phyloP scores from a whole-genome alignment of 805 yeast genomes.

The Saccharomyces jurei region DNA sequence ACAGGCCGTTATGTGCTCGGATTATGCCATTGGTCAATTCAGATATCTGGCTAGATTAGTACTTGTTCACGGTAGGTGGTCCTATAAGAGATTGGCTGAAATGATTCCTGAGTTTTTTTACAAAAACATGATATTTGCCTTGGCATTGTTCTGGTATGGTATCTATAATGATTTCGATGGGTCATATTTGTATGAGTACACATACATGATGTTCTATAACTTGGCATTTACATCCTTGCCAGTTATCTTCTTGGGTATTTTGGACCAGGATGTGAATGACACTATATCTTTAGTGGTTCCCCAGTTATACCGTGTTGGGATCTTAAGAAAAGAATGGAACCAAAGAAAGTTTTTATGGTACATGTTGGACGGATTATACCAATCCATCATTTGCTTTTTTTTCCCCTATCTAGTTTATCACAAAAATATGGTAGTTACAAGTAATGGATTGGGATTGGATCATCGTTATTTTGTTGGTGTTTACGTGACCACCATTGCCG shows the following conservation, averaged over 20 bases:
- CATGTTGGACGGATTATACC: slow-evolving; percentile 72
- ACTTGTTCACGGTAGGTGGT: slow-evolving; percentile 81
- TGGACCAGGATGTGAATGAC: slow-evolving; percentile 74
- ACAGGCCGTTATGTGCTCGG: slow-evolving; percentile 83
- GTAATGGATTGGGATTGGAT: slow-evolving; percentile 51
- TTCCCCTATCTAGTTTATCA: slow-evolving; percentile 56
- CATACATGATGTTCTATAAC: slow-evolving; percentile 72
- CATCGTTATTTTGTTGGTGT: slow-evolving; percentile 71
- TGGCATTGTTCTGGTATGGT: slow-evolving; percentile 76
- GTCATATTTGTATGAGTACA: slow-evolving; percentile 67
- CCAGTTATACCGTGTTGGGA: slow-evolving; percentile 66
- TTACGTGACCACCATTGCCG: slow-evolving; percentile 57
- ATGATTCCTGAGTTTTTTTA: slow-evolving; percentile 79
- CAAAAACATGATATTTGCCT: slow-evolving; percentile 67
- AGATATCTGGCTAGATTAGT: slow-evolving; percentile 59
- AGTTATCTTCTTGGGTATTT: slow-evolving; percentile 65
- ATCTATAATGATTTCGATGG: slow-evolving; percentile 71
- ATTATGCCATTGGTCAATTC: slow-evolving; percentile 79
- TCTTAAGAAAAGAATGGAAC: slow-evolving; percentile 63
- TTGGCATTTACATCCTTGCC: slow-evolving; percentile 80
- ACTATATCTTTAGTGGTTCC: slow-evolving; percentile 65
- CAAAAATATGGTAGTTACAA: slow-evolving; percentile 37
- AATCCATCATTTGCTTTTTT: slow-evolving; percentile 62
- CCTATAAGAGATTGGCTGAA: slow-evolving; percentile 71
- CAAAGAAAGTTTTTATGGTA: slow-evolving; percentile 61